Conservation (phyloP, 805 yeast species). For the Naumovozyma baii region DNA sequence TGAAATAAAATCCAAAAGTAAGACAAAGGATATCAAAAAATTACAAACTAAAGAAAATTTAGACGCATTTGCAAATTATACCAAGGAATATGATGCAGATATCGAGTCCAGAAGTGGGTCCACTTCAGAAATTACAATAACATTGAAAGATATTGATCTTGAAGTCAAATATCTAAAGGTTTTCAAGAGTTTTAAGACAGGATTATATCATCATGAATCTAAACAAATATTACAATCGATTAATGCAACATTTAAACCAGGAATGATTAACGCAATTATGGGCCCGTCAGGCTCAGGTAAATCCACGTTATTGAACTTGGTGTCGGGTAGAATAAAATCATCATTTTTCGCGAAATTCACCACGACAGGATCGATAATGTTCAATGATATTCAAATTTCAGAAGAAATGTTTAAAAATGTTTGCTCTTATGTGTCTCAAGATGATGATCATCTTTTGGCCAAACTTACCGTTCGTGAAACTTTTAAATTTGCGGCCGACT, state of each 20-base stretch:
- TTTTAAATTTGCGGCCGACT: conserved; percentile 55
- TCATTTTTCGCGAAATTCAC: conserved; percentile 23
- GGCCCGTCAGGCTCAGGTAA: conserved; percentile 81
- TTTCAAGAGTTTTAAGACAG: conserved; percentile 3
- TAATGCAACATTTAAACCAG: conserved; percentile 43
- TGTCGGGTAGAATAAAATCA: conserved; percentile 48
- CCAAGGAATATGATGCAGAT: conserved; percentile 7
- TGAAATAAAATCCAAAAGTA: conserved; percentile 14
- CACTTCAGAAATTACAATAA: conserved; percentile 8
- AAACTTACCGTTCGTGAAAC: conserved; percentile 73
- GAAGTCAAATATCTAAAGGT: conserved; percentile 7
- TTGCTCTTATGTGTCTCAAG: conserved; percentile 75
- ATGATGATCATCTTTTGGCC: conserved; percentile 63
- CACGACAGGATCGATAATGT: conserved; percentile 35
- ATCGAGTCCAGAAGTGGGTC: conserved; percentile 8
- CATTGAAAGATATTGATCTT: conserved; percentile 10
- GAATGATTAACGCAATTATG: conserved; percentile 59
- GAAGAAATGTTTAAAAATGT: conserved; percentile 32
- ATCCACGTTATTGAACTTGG: conserved; percentile 52
- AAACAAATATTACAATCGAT: conserved; percentile 38
- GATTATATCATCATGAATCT: conserved; percentile 10
- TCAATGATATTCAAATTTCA: conserved; percentile 35
- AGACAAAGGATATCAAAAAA: conserved; percentile 2
- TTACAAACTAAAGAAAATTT: neutral
- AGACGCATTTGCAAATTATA: neutral